A percentile compares a stretch with the other conserved stretches of the same genome.
phyloP scores from a whole-genome alignment of 345 rosid species.

The Salix purpurea region DNA sequence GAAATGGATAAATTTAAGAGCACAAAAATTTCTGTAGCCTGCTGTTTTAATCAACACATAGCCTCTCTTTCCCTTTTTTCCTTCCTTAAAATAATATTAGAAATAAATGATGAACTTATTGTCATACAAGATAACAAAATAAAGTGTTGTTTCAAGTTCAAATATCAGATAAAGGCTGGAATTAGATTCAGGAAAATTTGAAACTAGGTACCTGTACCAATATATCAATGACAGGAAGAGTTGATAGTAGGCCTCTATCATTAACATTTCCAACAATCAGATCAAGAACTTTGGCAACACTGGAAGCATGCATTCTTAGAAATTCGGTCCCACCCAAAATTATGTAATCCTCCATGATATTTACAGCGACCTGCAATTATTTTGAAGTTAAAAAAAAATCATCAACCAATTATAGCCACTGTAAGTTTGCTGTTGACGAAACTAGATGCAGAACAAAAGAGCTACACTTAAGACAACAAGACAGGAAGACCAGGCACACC shows the following conservation, averaged over 20 bases:
- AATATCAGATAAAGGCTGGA: neutral
- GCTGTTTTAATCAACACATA: no score
- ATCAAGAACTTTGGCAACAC: slow-evolving; percentile 84
- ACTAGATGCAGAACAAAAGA: no score
- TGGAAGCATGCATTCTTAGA: slow-evolving; percentile 72
- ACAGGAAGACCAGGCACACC: neutral
- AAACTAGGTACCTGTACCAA: slow-evolving; percentile 67
- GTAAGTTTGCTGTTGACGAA: no score
- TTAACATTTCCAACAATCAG: slow-evolving; percentile 90
- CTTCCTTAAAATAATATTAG: no score
- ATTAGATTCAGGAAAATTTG: neutral
- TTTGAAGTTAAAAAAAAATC: slow-evolving; percentile 7
- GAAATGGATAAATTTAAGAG: no score
- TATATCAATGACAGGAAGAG: slow-evolving; percentile 82
- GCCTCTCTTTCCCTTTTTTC: no score
- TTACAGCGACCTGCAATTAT: slow-evolving; percentile 69
- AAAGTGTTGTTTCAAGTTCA: neutral
- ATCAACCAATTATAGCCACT: no score
- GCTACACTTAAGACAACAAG: neutral
- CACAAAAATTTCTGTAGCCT: no score
- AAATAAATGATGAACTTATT: neutral
- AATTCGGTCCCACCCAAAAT: slow-evolving; percentile 78
- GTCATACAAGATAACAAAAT: neutral
- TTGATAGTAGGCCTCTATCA: slow-evolving; percentile 70
- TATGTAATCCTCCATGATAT: slow-evolving; percentile 71